Base-by-base conservation (phyloP, 2,329 filamentous ascomycete species). In the Thelonectria blattea region DNA sequence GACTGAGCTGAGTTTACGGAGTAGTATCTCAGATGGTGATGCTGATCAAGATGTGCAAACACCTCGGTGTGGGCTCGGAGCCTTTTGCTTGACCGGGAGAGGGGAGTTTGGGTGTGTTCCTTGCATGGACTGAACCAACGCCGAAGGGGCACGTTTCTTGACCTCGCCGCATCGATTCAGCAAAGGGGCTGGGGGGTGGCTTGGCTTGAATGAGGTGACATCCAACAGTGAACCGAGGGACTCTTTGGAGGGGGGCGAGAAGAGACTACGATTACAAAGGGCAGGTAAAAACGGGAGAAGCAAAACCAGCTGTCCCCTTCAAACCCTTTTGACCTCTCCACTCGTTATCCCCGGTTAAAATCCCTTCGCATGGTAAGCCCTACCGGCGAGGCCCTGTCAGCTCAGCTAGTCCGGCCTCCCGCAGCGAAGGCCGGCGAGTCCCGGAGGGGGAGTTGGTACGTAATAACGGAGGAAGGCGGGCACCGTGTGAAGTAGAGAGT, bases 41-140 rank as follows among this genome's bases (percentile, higher is more conserved):
- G 22, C 9, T 30, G 30, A 43, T 42, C 22, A 30, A 52, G 37
- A 37, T 53, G 43, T 37, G 37, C 34, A 14, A 43, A 34, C 17
- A 50, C 56, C 45, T 53, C 56, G 56, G 56, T 53, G 56, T 58
- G 56, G 43, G 27, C 37, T 49, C 56, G 43, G 50, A 37, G 37
- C 30, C 22, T 24, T 41, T 37, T 41, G 56, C 56, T 50, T 34
- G 56, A 49, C 50, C 50, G 50, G 45, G 46, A 50, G 24, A 15
- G 45, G 11, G 18, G 45, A 15, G 8, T 34, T 6, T 2, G 47
- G 27, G n/a, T 18, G 47, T n/a, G 47, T 34, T 49, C 34, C 20
- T 32, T 37, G 34, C 34, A 37, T 37, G 34, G 15, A 37, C 9
- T 34, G 48, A 45, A 47, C 54, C 17, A 20, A 32, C 46, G 14